Evolutionary conservation across 2,329 filamentous ascomycete species (phyloP).

Genomic region (Hymenoscyphus infarciens): DNA sequence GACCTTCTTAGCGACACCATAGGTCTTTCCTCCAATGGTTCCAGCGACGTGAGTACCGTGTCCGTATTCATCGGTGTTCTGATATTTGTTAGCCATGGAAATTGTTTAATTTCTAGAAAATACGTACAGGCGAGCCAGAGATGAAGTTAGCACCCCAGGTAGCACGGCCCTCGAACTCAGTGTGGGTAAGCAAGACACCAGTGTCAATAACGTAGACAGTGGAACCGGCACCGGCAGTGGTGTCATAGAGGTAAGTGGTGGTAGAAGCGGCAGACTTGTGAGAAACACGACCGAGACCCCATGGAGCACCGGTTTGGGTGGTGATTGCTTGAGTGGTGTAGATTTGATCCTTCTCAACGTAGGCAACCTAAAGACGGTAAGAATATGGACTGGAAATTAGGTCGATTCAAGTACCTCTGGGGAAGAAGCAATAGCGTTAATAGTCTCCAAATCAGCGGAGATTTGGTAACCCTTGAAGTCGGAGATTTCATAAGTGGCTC

Average conservation of each 20-base stretch:
- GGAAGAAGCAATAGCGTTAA: slow-evolving; percentile 30
- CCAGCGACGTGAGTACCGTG: slow-evolving; percentile 44
- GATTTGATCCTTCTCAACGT: slow-evolving; percentile 31
- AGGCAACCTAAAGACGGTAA: slow-evolving; percentile 26
- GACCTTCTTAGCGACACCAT: slow-evolving; percentile 41
- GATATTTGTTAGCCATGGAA: slow-evolving; percentile 11
- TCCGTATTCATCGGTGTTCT: slow-evolving; percentile 38
- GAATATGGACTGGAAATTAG: neutral
- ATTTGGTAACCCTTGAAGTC: slow-evolving; percentile 32
- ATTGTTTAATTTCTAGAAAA: neutral
- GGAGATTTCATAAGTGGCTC: slow-evolving; percentile 28
- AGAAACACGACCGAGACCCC: slow-evolving; percentile 36
- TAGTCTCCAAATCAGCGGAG: slow-evolving; percentile 26
- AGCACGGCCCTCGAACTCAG: slow-evolving; percentile 38
- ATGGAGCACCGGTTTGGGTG: slow-evolving; percentile 30
- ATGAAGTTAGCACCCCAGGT: slow-evolving; percentile 36
- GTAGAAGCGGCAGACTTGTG: slow-evolving; percentile 26
- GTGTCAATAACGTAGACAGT: slow-evolving; percentile 39
- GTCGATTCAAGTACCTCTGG: slow-evolving; percentile 26
- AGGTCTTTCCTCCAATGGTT: slow-evolving; percentile 39
- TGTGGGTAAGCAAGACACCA: slow-evolving; percentile 35
- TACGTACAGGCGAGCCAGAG: slow-evolving; percentile 25
- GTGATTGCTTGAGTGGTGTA: slow-evolving; percentile 34
- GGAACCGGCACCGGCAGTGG: slow-evolving; percentile 33
- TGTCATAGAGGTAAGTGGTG: slow-evolving; percentile 35